Conservation (phyloP, 306 rosid species). For the Hippophae tibetana region DNA sequence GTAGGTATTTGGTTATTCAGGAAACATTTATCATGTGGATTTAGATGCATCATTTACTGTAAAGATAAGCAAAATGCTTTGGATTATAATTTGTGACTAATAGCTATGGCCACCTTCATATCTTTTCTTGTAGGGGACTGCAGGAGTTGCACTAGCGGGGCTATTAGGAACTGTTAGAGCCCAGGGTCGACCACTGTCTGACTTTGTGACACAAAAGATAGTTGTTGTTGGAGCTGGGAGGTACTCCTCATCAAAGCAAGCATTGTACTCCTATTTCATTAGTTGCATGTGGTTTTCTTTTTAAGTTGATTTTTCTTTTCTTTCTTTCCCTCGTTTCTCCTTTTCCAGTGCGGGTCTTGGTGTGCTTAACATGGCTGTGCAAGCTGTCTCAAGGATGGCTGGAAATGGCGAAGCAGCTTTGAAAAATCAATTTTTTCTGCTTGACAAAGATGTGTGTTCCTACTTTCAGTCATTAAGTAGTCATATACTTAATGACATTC, state of each 20-base stretch:
- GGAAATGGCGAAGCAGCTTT: slow-evolving; percentile 53
- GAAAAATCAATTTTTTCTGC: slow-evolving; percentile 58
- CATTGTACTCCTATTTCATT: slow-evolving; percentile 10
- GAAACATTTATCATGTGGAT: slow-evolving; percentile 12
- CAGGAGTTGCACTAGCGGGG: slow-evolving; percentile 99
- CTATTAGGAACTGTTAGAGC: slow-evolving; percentile 89
- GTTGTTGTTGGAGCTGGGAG: slow-evolving; percentile 99
- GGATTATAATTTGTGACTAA: background rate
- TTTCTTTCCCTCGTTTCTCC: slow-evolving; percentile 4
- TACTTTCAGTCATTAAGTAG: slow-evolving; percentile 5
- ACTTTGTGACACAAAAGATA: slow-evolving; percentile 81
- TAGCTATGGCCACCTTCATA: slow-evolving; percentile 7
- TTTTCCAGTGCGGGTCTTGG: slow-evolving; percentile 95
- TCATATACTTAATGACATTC: background rate
- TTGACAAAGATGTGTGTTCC: slow-evolving; percentile 79
- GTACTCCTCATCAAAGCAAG: slow-evolving; percentile 33
- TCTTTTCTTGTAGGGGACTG: slow-evolving; percentile 63
- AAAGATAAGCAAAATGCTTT: background rate
- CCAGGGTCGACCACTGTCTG: slow-evolving; percentile 80
- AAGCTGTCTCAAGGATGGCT: slow-evolving; percentile 69
- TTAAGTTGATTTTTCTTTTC: slow-evolving; percentile 16
- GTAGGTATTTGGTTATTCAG: slow-evolving; percentile 33
- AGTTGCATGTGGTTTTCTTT: slow-evolving; percentile 19
- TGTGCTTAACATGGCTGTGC: slow-evolving; percentile 71
- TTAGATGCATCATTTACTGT: background rate